These are phyloP conservation scores for Malus hybrid DNA, from an alignment of 331 rosid species.

Conservation along the genomic window DNA sequence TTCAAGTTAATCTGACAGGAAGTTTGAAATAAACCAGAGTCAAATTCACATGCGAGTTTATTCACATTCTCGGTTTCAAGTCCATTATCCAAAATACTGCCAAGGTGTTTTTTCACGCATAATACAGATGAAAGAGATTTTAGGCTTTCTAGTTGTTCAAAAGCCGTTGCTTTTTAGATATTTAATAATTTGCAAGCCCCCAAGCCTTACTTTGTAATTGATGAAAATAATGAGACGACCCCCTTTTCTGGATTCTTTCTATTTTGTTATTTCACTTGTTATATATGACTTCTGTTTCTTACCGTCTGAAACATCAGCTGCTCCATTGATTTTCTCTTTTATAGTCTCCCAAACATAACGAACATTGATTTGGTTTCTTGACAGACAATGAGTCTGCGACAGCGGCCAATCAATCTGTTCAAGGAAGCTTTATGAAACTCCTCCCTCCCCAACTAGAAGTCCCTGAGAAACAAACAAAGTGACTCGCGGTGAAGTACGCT, in stretches of 20 bases:
- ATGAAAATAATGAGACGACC: no score
- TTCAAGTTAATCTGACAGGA: no score
- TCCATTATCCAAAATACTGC: not conserved
- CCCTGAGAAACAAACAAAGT: conserved; percentile 56
- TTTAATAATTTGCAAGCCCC: no score
- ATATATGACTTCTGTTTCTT: not conserved
- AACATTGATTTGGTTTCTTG: conserved; percentile 5
- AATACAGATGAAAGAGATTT: no score
- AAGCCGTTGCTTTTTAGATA: no score
- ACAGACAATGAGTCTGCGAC: conserved; percentile 64
- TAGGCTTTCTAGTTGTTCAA: no score
- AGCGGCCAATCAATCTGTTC: conserved; percentile 44
- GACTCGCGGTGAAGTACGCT: conserved; percentile 35
- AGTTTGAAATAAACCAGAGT: no score
- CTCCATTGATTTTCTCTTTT: not conserved
- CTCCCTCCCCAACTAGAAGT: conserved; percentile 68
- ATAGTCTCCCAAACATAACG: not conserved
- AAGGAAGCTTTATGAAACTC: conserved; percentile 77
- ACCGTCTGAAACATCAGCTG: not conserved
- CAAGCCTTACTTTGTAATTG: no score
- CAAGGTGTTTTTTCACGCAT: not conserved
- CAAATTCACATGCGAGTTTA: no score
- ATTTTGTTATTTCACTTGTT: no score
- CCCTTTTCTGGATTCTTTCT: no score
- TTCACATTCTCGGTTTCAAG: not conserved